These are phyloP conservation scores for Steccherinum ochraceum DNA, from an alignment of 768 basidiomycete species.

Conservation along the genomic window DNA sequence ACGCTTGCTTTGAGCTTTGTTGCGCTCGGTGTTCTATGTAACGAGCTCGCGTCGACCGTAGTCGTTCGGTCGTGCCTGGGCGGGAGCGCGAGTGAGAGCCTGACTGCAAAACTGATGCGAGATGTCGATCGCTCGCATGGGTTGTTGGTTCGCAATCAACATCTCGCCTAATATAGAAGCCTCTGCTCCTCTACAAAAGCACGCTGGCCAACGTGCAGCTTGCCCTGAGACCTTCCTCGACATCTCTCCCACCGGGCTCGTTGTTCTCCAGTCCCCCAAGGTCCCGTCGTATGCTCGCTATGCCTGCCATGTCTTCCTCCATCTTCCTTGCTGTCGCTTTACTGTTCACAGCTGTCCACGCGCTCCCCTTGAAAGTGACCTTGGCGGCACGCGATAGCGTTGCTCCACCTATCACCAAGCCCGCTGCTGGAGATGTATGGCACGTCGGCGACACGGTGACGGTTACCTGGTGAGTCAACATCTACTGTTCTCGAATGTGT, in stretches of 20 bases:
- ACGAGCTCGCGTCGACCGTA: no score
- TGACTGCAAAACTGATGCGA: no score
- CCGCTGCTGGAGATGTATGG: constrained; percentile 34
- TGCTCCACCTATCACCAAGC: constrained; percentile 36
- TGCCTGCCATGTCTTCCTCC: neutral
- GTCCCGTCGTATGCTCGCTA: neutral
- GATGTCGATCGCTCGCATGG: neutral
- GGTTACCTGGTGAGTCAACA: constrained; percentile 40
- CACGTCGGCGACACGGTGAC: constrained; percentile 31
- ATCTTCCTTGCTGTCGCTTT: neutral
- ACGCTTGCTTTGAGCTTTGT: no score
- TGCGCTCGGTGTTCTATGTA: no score
- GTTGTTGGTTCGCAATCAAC: neutral
- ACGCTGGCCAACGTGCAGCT: neutral
- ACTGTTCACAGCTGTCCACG: neutral
- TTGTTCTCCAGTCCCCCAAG: no score
- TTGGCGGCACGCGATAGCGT: constrained; percentile 32
- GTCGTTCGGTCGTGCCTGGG: no score
- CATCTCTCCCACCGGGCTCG: neutral
- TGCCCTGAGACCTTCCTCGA: neutral
- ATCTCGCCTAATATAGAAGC: neutral
- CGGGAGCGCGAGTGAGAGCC: no score
- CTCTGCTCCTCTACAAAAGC: neutral
- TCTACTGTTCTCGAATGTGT: constrained; percentile 21
- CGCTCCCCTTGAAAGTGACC: neutral